A percentile compares a stretch with the other conserved stretches of the same genome.
These are phyloP conservation scores for Candida sakaeoensis DNA, from an alignment of 805 yeast species.

Conservation along the genomic window DNA sequence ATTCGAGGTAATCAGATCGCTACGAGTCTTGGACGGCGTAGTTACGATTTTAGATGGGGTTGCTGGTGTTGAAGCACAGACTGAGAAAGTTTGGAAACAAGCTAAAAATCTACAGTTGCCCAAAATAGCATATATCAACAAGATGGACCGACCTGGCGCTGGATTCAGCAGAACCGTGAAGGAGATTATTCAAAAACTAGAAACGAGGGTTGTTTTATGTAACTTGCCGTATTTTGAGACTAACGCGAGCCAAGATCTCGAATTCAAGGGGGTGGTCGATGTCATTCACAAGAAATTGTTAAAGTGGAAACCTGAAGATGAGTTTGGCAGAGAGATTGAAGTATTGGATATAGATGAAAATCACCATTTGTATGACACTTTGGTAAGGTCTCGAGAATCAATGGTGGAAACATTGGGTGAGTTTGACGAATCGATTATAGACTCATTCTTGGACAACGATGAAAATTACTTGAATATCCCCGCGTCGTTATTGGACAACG, in stretches of 20 bases:
- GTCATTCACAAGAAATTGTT: constrained; percentile 60
- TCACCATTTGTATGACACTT: constrained; percentile 44
- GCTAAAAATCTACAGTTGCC: constrained; percentile 70
- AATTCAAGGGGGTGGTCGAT: constrained; percentile 73
- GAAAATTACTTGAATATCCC: constrained; percentile 73
- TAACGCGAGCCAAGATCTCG: constrained; percentile 26
- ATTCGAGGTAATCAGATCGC: constrained; percentile 86
- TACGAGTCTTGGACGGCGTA: constrained; percentile 91
- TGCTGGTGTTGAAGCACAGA: constrained; percentile 97
- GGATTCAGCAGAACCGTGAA: constrained; percentile 87
- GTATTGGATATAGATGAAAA: constrained; percentile 42
- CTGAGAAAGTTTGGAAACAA: constrained; percentile 95
- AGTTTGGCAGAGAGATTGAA: constrained; percentile 49
- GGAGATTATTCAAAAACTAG: constrained; percentile 73
- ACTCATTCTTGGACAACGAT: constrained; percentile 64
- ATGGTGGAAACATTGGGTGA: constrained; percentile 83
- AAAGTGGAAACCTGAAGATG: constrained; percentile 42
- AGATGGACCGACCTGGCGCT: constrained; percentile 96
- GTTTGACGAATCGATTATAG: constrained; percentile 71
- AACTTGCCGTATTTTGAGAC: constrained; percentile 68
- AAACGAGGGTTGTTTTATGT: constrained; percentile 69
- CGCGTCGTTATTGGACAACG: constrained; percentile 45
- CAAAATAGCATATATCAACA: constrained; percentile 75
- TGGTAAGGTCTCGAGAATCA: constrained; percentile 61
- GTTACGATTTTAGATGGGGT: constrained; percentile 92